A percentile compares a stretch with the other conserved stretches of the same genome.
Evolutionary conservation across 1,284 basidiomycete species (phyloP).

Genomic region (Xerocomus minutiporus): DNA sequence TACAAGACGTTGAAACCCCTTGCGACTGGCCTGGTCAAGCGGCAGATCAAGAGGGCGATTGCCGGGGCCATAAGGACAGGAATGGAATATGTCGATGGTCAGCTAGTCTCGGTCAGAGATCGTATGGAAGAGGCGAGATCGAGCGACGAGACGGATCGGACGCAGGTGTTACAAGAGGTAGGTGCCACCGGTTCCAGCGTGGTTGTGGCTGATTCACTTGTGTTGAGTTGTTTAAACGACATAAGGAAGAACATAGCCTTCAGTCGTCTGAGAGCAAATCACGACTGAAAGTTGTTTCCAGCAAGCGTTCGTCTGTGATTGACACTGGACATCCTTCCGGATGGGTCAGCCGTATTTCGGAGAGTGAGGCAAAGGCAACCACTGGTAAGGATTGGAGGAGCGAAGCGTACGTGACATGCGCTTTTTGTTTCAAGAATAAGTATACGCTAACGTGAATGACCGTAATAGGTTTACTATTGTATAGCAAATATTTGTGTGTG

Average conservation of each 20-base stretch:
- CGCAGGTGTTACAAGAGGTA: slow-evolving; percentile 67
- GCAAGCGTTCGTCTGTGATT: slow-evolving; percentile 63
- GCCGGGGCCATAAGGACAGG: slow-evolving; percentile 73
- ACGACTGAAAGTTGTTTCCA: slow-evolving; percentile 68
- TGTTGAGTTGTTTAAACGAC: slow-evolving; percentile 51
- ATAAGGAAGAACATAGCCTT: slow-evolving; percentile 47
- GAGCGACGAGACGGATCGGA: slow-evolving; percentile 46
- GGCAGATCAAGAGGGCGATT: slow-evolving; percentile 83
- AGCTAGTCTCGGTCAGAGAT: slow-evolving; percentile 78
- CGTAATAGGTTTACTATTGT: slow-evolving; percentile 15
- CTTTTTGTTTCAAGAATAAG: neutral
- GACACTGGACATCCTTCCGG: slow-evolving; percentile 63
- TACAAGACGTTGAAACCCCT: slow-evolving; percentile 81
- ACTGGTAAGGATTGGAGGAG: slow-evolving; percentile 61
- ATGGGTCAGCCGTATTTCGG: slow-evolving; percentile 63
- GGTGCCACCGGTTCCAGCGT: slow-evolving; percentile 3
- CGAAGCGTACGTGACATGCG: slow-evolving; percentile 46
- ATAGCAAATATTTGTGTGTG: neutral
- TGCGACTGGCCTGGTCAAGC: slow-evolving; percentile 82
- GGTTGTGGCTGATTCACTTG: neutral
- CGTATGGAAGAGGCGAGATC: slow-evolving; percentile 68
- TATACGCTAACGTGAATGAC: slow-evolving; percentile 1
- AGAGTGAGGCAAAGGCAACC: slow-evolving; percentile 49
- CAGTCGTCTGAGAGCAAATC: slow-evolving; percentile 45
- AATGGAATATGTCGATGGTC: slow-evolving; percentile 82